Evolutionary conservation across 1,139 yeast genomes (phyloP).

Genomic region (Sugiyamaella sp.): DNA sequence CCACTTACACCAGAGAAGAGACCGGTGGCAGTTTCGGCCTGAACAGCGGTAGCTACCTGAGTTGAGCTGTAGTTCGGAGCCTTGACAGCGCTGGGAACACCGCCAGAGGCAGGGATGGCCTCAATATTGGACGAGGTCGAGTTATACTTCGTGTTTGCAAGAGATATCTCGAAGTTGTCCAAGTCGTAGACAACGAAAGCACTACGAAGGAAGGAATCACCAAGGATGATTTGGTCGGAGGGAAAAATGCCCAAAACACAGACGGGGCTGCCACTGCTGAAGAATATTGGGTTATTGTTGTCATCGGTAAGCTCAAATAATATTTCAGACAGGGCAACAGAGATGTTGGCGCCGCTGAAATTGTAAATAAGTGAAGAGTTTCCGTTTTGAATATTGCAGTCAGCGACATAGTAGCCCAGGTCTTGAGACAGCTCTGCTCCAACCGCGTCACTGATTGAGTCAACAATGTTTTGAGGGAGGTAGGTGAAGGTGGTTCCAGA

Average conservation of each 20-base stretch:
- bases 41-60: slow-evolving; percentile 19
- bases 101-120: slow-evolving; percentile 28
- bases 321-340: slow-evolving; percentile 35
- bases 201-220: slow-evolving; percentile 72
- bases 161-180: slow-evolving; percentile 61
- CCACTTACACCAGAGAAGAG: slow-evolving; percentile 15
- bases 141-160: slow-evolving; percentile 58
- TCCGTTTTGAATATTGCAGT: slow-evolving; percentile 25
- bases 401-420: slow-evolving; percentile 27
- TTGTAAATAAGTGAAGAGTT: slow-evolving; percentile 33
- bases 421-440: slow-evolving; percentile 30
- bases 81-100: slow-evolving; percentile 37
- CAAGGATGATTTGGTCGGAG: slow-evolving; percentile 48
- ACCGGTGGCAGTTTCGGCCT: slow-evolving; percentile 16
- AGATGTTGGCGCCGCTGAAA: slow-evolving; percentile 38
- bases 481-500: slow-evolving; percentile 44
- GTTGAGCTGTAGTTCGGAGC: slow-evolving; percentile 35
- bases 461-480: slow-evolving; percentile 34
- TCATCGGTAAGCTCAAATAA: slow-evolving; percentile 29
- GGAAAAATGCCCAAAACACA: slow-evolving; percentile 37
- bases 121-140: slow-evolving; percentile 32
- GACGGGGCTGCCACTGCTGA: slow-evolving; percentile 31
- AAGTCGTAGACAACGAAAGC: slow-evolving; percentile 79
- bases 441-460: slow-evolving; percentile 30
- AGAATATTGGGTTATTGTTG: slow-evolving; percentile 27